Evolutionary conservation across 441 rosid species (phyloP).

Genomic region (Theobroma grandiflorum): DNA sequence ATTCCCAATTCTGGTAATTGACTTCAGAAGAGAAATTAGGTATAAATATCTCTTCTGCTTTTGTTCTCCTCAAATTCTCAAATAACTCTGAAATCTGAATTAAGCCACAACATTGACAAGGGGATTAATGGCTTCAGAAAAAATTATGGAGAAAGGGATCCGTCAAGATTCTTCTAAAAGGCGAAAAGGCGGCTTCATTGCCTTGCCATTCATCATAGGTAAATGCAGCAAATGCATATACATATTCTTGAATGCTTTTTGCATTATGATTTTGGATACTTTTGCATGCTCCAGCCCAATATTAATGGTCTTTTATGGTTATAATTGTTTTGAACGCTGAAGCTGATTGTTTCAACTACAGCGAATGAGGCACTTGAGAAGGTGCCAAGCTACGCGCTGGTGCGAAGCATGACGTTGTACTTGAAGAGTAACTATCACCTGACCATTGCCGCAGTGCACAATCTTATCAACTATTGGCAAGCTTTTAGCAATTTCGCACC

Average conservation of each 20-base stretch:
- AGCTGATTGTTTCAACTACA: slow-evolving; percentile 17
- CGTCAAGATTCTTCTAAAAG: background rate
- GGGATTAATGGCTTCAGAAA: background rate
- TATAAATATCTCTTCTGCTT: background rate
- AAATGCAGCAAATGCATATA: background rate
- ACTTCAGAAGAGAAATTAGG: background rate
- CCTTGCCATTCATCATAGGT: slow-evolving; percentile 7
- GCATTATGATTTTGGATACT: background rate
- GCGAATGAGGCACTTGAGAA: slow-evolving; percentile 42
- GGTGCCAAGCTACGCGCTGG: slow-evolving; percentile 36
- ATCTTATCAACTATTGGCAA: slow-evolving; percentile 34
- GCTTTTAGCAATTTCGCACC: slow-evolving; percentile 32
- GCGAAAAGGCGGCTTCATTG: background rate
- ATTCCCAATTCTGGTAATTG: background rate
- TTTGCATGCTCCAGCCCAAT: background rate
- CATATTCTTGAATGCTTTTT: background rate
- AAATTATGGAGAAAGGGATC: background rate
- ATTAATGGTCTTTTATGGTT: background rate
- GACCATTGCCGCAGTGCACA: slow-evolving; percentile 24
- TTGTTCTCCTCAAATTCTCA: background rate
- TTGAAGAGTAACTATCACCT: slow-evolving; percentile 33
- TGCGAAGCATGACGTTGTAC: slow-evolving; percentile 40
- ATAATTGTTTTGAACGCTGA: background rate
- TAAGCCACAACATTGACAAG: background rate
- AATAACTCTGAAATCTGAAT: background rate